phyloP scores from a whole-genome alignment of 345 rosid species.

The Pseudoturritis turrita region DNA sequence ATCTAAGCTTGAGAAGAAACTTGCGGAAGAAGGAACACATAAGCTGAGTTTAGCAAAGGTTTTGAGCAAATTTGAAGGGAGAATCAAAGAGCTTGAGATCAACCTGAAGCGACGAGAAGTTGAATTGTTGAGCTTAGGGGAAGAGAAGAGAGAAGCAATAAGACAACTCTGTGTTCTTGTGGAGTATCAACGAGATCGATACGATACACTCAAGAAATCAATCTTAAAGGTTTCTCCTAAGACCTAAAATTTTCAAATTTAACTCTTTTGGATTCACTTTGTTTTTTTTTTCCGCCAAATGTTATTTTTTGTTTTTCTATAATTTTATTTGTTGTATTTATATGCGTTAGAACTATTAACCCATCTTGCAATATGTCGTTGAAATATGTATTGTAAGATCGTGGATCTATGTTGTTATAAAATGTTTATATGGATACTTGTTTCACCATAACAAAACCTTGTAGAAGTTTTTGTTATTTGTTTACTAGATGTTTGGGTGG shows the following conservation, averaged over 20 bases:
- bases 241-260: neutral
- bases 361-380: neutral
- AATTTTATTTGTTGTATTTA: neutral
- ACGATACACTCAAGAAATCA: conserved; percentile 50
- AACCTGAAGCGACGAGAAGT: conserved; percentile 43
- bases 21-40: conserved; percentile 39
- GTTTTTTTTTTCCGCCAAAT: neutral
- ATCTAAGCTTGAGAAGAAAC: conserved; percentile 35
- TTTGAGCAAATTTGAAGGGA: conserved; percentile 33
- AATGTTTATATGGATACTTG: neutral
- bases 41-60: conserved; percentile 33
- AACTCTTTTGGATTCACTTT: neutral
- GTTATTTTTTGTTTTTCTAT: no score
- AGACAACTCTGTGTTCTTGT: conserved; percentile 83
- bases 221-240: conserved; percentile 25
- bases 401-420: conserved; percentile 6
- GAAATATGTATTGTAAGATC: neutral
- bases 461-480: no score
- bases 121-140: conserved; percentile 44
- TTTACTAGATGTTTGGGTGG: no score
- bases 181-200: conserved; percentile 70
- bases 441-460: no score
- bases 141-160: conserved; percentile 90
- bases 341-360: neutral
- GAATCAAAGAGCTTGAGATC: conserved; percentile 42